Evolutionary conservation across 2,329 filamentous ascomycete species (phyloP), one percentile per base, ranked within the genome.

Genomic region (Epichloe bromicola): DNA sequence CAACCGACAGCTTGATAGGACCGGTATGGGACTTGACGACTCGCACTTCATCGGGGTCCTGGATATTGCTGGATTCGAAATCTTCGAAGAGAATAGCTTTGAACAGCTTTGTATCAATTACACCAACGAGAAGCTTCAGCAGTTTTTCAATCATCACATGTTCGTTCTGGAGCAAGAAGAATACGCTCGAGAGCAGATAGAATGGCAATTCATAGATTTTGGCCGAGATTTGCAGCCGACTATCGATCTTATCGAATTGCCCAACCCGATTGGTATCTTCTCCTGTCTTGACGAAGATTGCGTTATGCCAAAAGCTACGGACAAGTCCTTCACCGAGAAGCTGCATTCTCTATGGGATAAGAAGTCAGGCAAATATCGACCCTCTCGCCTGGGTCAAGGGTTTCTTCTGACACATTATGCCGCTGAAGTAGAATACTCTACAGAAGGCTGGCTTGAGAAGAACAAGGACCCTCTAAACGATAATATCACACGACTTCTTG

Each of bases 91-190:
- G 61, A 98, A 98, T 72, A 96, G 91, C 72, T 98, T 98, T 62
- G 93, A 98, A 66, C 93, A 98, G 67, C 78, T 98, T 5, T 98
- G 93, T 73, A 98, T 98, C 76, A 98, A 98, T 69, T 98, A 98
- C 69, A 97, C 94, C 55, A 98, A 98, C 69, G 93, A 98, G 67
- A 98, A 96, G 67, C 80, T 98, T 6, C 93, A 98, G 63, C 93
- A 98, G 59, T 98, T 98, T 67, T 98, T 98, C 78, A 98, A 98
- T 62, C 93, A 98, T 65, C 94, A 98, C 72, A 98, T 98, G 93
- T 98, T 98, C 63, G 93, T 98, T 10, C 75, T 98, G 7, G 93
- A 98, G 65, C 93, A 98, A 63, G 93, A 98, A 66, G 93, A 98
- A 66, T 98, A 98, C 66, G 90, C 93, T 8, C 77, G 91, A 46